Percentiles rank a stretch among this genome's conserved stretches.
Evolutionary conservation across 495 filamentous ascomycete genomes (phyloP).

Genomic region (Umbilicaria muhlenbergii): DNA sequence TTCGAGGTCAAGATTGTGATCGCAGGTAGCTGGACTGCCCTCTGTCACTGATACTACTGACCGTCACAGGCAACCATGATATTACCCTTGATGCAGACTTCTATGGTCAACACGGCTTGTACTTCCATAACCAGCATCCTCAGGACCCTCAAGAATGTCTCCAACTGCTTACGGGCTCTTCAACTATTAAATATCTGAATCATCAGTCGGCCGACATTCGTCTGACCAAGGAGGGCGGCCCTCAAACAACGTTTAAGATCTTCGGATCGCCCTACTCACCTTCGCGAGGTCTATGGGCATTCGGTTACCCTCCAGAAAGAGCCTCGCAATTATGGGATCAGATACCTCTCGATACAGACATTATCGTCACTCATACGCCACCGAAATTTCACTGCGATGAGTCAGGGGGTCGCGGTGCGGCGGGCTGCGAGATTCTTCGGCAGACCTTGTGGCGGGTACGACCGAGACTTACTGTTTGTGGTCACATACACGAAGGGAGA

Average conservation of each 20-base stretch:
- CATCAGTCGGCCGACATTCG: conserved; percentile 44
- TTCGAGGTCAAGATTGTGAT: conserved; percentile 43
- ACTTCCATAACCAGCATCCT: conserved; percentile 42
- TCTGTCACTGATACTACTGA: neutral
- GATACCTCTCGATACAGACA: conserved; percentile 29
- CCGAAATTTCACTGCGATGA: conserved; percentile 30
- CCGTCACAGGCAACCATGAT: conserved; percentile 57
- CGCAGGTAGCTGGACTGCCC: conserved; percentile 28
- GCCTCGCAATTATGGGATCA: conserved; percentile 33
- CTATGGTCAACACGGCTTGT: conserved; percentile 37
- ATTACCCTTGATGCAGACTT: conserved; percentile 52
- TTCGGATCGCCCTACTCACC: conserved; percentile 67
- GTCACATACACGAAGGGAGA: conserved; percentile 34
- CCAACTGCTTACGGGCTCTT: conserved; percentile 34
- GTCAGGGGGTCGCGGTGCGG: conserved; percentile 13
- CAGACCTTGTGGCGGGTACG: conserved; percentile 23
- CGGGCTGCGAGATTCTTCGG: conserved; percentile 28
- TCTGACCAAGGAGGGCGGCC: conserved; percentile 39
- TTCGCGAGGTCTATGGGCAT: conserved; percentile 51
- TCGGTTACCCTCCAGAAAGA: conserved; percentile 40
- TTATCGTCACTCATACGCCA: conserved; percentile 34
- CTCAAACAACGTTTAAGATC: conserved; percentile 51
- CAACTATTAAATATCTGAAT: conserved; percentile 47
- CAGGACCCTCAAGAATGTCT: conserved; percentile 41
- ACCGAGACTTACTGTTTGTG: conserved; percentile 30